Percentiles rank a stretch among this genome's conserved stretches.
Conservation (phyloP, 2,329 filamentous ascomycete genomes). For the Talaromyces sp. region DNA sequence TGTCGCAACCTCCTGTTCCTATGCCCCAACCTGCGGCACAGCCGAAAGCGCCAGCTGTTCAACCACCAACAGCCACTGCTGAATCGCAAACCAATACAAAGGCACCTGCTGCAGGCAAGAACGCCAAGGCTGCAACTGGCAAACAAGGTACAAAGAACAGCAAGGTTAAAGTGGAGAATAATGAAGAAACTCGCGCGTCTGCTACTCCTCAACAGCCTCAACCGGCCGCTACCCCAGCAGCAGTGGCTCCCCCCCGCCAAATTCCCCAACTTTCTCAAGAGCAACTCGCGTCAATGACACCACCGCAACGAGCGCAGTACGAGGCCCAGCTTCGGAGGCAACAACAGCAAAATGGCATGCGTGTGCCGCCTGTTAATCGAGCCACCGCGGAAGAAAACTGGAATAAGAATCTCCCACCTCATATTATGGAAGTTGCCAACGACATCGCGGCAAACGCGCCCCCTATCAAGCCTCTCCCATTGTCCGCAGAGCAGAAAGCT, state of each 20-base stretch:
- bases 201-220: conserved; percentile 37
- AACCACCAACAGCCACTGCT: conserved; percentile 28
- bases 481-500: conserved; percentile 43
- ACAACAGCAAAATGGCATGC: conserved; percentile 35
- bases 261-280: conserved; percentile 35
- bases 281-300: conserved; percentile 42
- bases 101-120: conserved; percentile 31
- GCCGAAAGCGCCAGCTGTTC: conserved; percentile 24
- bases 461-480: conserved; percentile 33
- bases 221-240: conserved; percentile 19
- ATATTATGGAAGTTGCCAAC: conserved; percentile 43
- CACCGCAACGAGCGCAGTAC: conserved; percentile 44
- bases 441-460: conserved; percentile 39
- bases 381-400: conserved; percentile 42
- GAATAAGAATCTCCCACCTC: conserved; percentile 41
- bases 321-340: conserved; percentile 38
- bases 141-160: conserved; percentile 44
- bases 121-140: conserved; percentile 27
- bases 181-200: conserved; percentile 46
- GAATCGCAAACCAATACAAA: conserved; percentile 34
- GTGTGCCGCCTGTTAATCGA: conserved; percentile 33
- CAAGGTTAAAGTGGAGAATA: conserved; percentile 50
- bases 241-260: conserved; percentile 21
- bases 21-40: conserved; percentile 28
- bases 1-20: conserved; percentile 25